phyloP scores from a whole-genome alignment of 805 yeast species.

The Tetrapisispora namnaoensis region DNA sequence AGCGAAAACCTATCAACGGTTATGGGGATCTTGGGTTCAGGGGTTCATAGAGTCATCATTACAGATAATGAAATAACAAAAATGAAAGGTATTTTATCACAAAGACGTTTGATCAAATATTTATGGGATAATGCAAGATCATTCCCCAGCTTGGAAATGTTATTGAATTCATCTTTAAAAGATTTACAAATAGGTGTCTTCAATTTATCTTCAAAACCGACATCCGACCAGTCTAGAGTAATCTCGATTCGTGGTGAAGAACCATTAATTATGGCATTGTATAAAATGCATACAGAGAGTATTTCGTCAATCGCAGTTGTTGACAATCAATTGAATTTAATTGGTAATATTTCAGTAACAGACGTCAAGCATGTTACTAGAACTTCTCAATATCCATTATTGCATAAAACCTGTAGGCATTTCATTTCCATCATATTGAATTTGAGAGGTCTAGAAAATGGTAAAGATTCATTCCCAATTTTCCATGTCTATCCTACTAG shows the following conservation, averaged over 20 bases:
- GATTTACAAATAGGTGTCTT: constrained; percentile 68
- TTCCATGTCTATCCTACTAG: constrained; percentile 80
- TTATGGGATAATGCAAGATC: constrained; percentile 89
- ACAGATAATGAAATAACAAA: constrained; percentile 42
- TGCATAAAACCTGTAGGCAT: constrained; percentile 76
- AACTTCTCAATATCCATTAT: constrained; percentile 74
- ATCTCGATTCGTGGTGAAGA: constrained; percentile 82
- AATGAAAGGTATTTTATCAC: constrained; percentile 80
- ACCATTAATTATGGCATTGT: constrained; percentile 74
- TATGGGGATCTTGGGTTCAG: constrained; percentile 83
- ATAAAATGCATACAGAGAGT: constrained; percentile 72
- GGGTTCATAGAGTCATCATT: constrained; percentile 90
- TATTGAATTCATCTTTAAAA: constrained; percentile 56
- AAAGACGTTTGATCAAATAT: constrained; percentile 74
- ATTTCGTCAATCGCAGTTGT: constrained; percentile 90
- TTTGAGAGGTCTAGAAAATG: constrained; percentile 73
- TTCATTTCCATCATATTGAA: constrained; percentile 79
- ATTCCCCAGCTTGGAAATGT: constrained; percentile 70
- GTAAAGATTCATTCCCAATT: constrained; percentile 92
- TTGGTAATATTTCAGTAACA: constrained; percentile 91
- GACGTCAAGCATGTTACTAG: constrained; percentile 85
- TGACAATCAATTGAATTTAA: constrained; percentile 60
- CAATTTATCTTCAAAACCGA: constrained; percentile 28
- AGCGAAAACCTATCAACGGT: constrained; percentile 60
- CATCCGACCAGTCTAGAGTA: constrained; percentile 42